Conservation (phyloP, 2,329 filamentous ascomycete species). For the Pseudogymnoascus sp. region DNA sequence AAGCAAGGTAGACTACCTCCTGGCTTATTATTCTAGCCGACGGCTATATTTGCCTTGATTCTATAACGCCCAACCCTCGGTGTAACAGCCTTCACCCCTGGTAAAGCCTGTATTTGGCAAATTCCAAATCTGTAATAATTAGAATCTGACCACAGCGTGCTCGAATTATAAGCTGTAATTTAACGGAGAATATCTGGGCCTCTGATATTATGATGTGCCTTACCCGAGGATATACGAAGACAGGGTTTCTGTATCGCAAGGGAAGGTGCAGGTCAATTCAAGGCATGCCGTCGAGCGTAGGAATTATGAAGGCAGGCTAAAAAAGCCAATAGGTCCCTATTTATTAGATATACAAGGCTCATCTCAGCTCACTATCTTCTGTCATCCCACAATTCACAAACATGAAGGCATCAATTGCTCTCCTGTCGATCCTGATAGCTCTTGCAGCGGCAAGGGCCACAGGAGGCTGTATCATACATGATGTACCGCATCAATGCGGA, state of each 20-base stretch:
- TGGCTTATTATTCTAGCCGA: background rate
- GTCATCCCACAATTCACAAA: background rate
- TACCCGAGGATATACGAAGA: background rate
- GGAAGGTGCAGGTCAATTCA: background rate
- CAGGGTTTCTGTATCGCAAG: background rate
- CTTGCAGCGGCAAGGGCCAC: background rate
- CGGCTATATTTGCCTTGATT: background rate
- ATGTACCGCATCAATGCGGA: background rate
- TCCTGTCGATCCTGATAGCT: background rate
- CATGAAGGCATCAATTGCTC: background rate
- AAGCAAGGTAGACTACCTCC: background rate
- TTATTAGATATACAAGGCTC: background rate
- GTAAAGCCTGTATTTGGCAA: background rate
- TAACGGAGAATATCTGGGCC: background rate
- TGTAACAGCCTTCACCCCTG: background rate
- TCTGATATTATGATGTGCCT: background rate
- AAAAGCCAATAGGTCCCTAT: background rate
- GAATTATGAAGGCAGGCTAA: background rate
- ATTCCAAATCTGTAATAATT: background rate
- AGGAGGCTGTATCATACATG: background rate
- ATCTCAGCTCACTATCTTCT: background rate
- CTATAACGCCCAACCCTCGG: background rate
- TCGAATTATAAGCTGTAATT: background rate
- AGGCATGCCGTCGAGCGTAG: background rate
- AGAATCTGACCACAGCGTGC: background rate